Percentiles rank a stretch among this genome's conserved stretches.
Evolutionary conservation across 805 yeast species (phyloP).

Genomic region (Teunomyces kruisii): DNA sequence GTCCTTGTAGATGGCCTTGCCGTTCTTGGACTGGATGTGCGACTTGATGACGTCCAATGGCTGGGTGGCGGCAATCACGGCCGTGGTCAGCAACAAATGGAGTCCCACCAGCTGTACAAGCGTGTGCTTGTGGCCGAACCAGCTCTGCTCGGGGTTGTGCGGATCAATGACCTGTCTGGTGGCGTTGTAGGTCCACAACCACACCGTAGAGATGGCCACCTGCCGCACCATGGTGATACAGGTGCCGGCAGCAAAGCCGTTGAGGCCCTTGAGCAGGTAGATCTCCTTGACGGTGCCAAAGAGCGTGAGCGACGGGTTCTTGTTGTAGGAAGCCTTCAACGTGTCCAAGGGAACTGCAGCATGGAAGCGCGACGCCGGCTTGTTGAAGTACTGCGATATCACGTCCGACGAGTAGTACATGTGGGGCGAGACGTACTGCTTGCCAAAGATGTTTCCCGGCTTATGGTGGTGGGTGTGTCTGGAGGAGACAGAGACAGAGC

Average conservation of each 20-base stretch:
- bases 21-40: constrained; percentile 76
- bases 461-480: constrained; percentile 2
- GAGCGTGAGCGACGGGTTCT: constrained; percentile 54
- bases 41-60: constrained; percentile 86
- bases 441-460: constrained; percentile 22
- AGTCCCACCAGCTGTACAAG: constrained; percentile 50
- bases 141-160: constrained; percentile 35
- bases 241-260: constrained; percentile 82
- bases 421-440: constrained; percentile 43
- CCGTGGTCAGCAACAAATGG: constrained; percentile 57
- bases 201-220: constrained; percentile 70
- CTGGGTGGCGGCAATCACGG: constrained; percentile 78
- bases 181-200: constrained; percentile 80
- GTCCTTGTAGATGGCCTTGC: constrained; percentile 57
- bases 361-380: constrained; percentile 22
- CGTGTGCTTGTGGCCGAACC: constrained; percentile 48
- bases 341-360: constrained; percentile 16
- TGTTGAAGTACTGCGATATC: constrained; percentile 24
- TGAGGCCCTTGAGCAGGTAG: constrained; percentile 66
- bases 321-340: constrained; percentile 38
- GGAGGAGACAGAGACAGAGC: constrained; percentile 6
- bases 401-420: constrained; percentile 40
- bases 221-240: constrained; percentile 82
- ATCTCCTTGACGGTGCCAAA: constrained; percentile 61
- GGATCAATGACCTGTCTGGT: constrained; percentile 71